Evolutionary conservation across 306 rosid genomes (phyloP).

Genomic region (Corylus americana): DNA sequence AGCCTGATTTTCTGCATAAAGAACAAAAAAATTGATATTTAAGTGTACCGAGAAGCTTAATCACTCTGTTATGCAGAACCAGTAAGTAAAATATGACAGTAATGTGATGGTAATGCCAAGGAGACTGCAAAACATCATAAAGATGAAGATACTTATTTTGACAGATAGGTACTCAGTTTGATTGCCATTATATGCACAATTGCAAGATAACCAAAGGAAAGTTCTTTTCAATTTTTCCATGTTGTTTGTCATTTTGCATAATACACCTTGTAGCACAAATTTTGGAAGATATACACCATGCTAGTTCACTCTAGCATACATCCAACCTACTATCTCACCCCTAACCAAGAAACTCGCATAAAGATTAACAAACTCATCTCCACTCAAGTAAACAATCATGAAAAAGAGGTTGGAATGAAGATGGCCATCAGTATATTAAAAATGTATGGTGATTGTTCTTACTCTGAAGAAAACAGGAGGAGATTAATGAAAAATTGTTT

Average conservation of each 20-base stretch:
- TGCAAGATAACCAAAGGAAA: background rate
- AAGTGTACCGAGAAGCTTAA: background rate
- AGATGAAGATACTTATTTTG: background rate
- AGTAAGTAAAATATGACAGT: background rate
- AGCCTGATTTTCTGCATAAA: conserved; percentile 53
- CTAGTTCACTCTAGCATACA: no score
- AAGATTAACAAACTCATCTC: background rate
- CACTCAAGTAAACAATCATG: conserved; percentile 3
- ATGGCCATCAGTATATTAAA: background rate
- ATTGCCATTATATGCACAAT: background rate
- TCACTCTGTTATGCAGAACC: background rate
- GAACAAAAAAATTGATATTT: background rate
- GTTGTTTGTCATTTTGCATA: no score
- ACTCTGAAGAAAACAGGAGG: conserved; percentile 56
- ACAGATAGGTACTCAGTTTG: background rate
- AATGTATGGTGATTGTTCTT: conserved; percentile 18
- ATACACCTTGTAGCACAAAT: no score
- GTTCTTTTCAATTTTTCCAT: no score
- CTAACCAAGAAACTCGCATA: background rate
- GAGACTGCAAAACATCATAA: conserved; percentile 11
- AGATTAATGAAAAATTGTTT: conserved; percentile 52
- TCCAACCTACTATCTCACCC: no score
- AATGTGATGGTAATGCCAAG: background rate
- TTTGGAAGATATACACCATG: no score
- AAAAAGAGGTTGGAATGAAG: background rate